phyloP scores from a whole-genome alignment of 1,139 yeast species.

The Suhomyces anneliseae region DNA sequence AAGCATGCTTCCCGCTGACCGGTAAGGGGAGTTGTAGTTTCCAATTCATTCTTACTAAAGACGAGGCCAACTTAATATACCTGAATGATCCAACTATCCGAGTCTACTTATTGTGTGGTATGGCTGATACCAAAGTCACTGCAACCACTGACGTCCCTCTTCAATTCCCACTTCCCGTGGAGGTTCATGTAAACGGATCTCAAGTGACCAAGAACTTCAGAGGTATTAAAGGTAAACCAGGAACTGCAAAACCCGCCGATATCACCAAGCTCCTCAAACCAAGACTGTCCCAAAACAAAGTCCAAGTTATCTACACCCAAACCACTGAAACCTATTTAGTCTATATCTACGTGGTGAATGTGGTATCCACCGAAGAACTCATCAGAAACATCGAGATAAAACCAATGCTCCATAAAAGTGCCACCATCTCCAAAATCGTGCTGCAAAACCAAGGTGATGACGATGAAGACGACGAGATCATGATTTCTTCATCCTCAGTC shows the following conservation, averaged over 20 bases:
- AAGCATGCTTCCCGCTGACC: slow-evolving; percentile 29
- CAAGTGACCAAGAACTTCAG: slow-evolving; percentile 50
- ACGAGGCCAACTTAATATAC: slow-evolving; percentile 33
- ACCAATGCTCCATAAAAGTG: slow-evolving; percentile 48
- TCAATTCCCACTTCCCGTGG: slow-evolving; percentile 61
- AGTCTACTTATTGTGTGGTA: slow-evolving; percentile 51
- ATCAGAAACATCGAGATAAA: slow-evolving; percentile 26
- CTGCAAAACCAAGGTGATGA: slow-evolving; percentile 29
- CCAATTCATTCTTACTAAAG: slow-evolving; percentile 39
- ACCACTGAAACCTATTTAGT: slow-evolving; percentile 44
- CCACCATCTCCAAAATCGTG: slow-evolving; percentile 44
- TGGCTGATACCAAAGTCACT: slow-evolving; percentile 23
- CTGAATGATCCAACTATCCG: slow-evolving; percentile 26
- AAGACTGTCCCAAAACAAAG: slow-evolving; percentile 32
- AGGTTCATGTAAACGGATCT: slow-evolving; percentile 50
- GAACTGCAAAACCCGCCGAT: slow-evolving; percentile 70
- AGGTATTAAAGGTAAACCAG: slow-evolving; percentile 62
- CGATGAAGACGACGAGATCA: slow-evolving; percentile 45
- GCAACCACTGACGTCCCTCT: slow-evolving; percentile 40
- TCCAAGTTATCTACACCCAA: slow-evolving; percentile 56
- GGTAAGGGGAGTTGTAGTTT: slow-evolving; percentile 43
- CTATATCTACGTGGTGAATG: slow-evolving; percentile 55
- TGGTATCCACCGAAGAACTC: slow-evolving; percentile 39
- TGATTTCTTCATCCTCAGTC: slow-evolving; percentile 55
- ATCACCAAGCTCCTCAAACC: slow-evolving; percentile 45